phyloP scores from a whole-genome alignment of 768 basidiomycete species.

The Trametopsis cervina region DNA sequence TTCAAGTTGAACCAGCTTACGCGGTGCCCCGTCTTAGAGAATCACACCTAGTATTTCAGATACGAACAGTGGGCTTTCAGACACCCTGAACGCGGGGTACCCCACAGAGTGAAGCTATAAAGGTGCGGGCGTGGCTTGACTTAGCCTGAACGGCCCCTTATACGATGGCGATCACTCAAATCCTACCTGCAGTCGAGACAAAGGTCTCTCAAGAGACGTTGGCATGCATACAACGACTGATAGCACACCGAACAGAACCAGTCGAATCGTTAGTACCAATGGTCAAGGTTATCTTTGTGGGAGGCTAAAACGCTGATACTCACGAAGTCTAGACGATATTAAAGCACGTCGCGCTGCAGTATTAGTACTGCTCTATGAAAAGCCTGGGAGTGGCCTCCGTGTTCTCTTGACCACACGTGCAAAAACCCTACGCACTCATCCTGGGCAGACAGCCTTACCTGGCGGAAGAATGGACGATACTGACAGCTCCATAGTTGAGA shows the following conservation, averaged over 20 bases:
- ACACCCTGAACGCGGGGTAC: too few relatives aligned
- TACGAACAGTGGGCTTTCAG: too few relatives aligned
- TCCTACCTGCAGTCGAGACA: constrained; percentile 2
- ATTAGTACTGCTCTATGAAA: constrained; percentile 71
- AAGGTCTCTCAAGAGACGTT: constrained; percentile 13
- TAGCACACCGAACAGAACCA: constrained; percentile 22
- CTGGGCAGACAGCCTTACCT: constrained; percentile 78
- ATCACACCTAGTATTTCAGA: too few relatives aligned
- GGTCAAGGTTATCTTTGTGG: background rate
- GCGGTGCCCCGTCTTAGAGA: too few relatives aligned
- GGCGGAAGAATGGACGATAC: constrained; percentile 70
- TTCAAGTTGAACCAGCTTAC: too few relatives aligned
- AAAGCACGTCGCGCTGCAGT: constrained; percentile 61
- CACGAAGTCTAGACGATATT: constrained; percentile 27
- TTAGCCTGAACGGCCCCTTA: background rate
- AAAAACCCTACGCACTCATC: constrained; percentile 64
- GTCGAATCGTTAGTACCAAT: constrained; percentile 48
- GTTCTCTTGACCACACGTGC: constrained; percentile 86
- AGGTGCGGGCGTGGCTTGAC: background rate
- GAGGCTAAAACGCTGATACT: constrained; percentile 1
- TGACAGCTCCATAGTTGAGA: constrained; percentile 55
- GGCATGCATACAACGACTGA: constrained; percentile 34
- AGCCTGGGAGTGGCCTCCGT: constrained; percentile 49
- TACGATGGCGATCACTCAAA: background rate
- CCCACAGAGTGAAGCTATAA: too few relatives aligned